These are phyloP conservation scores for Hymenoscyphus salicellus DNA, from an alignment of 2,329 filamentous ascomycete genomes.

Conservation along the genomic window DNA sequence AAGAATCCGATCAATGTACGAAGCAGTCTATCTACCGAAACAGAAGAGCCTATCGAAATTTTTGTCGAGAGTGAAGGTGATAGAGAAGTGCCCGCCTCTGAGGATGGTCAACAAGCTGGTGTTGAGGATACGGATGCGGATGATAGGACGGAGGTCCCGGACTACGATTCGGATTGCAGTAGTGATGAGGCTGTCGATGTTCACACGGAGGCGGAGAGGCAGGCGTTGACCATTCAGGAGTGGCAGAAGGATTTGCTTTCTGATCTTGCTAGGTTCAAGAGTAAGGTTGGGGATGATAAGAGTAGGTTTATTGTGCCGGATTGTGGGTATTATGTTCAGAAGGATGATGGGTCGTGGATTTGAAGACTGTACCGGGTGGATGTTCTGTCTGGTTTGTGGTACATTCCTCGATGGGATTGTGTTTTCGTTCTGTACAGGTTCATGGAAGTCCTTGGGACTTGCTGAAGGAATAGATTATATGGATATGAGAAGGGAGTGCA, in stretches of 20 bases:
- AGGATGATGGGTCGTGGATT: neutral
- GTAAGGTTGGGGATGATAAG: conserved; percentile 83
- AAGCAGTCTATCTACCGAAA: conserved; percentile 31
- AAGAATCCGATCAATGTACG: conserved; percentile 78
- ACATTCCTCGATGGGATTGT: neutral
- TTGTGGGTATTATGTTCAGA: neutral
- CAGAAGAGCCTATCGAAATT: neutral
- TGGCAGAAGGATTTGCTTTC: conserved; percentile 80
- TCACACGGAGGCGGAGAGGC: conserved; percentile 41
- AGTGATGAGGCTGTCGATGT: conserved; percentile 46
- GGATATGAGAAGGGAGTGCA: neutral
- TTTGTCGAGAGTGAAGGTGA: neutral
- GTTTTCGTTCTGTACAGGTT: neutral
- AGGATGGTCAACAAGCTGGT: neutral
- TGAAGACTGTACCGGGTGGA: neutral
- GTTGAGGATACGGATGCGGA: conserved; percentile 3
- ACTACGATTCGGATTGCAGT: conserved; percentile 58
- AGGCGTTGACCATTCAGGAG: conserved; percentile 68
- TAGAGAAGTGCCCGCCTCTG: neutral
- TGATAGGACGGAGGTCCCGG: conserved; percentile 30
- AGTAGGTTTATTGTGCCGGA: conserved; percentile 50
- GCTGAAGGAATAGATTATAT: neutral
- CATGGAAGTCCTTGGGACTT: neutral
- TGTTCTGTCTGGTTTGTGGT: neutral
- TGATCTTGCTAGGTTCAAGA: conserved; percentile 75